These are phyloP conservation scores for Pseudoneurospora amorphoporcata DNA, from an alignment of 495 filamentous ascomycete genomes.

Conservation along the genomic window DNA sequence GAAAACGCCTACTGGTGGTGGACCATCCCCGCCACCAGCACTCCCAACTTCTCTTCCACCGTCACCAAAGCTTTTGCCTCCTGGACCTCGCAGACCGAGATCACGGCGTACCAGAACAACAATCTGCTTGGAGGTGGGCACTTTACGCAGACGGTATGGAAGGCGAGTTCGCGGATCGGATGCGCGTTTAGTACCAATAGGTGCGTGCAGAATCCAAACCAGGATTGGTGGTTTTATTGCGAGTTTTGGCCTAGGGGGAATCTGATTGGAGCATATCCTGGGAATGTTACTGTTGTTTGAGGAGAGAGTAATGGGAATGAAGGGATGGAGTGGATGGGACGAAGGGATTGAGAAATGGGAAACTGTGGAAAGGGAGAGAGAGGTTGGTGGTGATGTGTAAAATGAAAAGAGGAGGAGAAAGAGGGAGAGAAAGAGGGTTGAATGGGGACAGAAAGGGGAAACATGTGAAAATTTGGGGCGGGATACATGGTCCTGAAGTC, in stretches of 20 bases:
- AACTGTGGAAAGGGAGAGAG: neutral
- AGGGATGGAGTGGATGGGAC: neutral
- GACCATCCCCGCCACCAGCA: neutral
- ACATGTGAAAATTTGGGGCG: neutral
- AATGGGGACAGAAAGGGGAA: neutral
- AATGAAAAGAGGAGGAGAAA: neutral
- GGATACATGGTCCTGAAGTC: neutral
- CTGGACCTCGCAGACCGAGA: slow-evolving; percentile 7
- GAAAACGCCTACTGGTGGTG: slow-evolving; percentile 16
- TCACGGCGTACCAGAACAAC: slow-evolving; percentile 4
- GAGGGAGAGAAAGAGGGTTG: neutral
- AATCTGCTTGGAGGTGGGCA: slow-evolving; percentile 7
- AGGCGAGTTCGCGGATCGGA: slow-evolving; percentile 10
- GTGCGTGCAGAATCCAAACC: slow-evolving; percentile 7
- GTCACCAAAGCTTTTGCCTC: slow-evolving; percentile 4
- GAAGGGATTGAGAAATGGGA: neutral
- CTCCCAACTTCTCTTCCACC: slow-evolving; percentile 6
- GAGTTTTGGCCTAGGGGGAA: slow-evolving; percentile 13
- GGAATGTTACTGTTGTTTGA: slow-evolving; percentile 5
- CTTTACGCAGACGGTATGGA: slow-evolving; percentile 20
- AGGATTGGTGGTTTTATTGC: slow-evolving; percentile 18
- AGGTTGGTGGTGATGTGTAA: neutral
- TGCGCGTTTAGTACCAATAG: slow-evolving; percentile 14
- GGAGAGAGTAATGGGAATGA: neutral
- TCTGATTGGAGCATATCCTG: slow-evolving; percentile 1